Base-by-base conservation (phyloP, 495 filamentous ascomycete genomes). In the Hypomontagnella submonticulosa region DNA sequence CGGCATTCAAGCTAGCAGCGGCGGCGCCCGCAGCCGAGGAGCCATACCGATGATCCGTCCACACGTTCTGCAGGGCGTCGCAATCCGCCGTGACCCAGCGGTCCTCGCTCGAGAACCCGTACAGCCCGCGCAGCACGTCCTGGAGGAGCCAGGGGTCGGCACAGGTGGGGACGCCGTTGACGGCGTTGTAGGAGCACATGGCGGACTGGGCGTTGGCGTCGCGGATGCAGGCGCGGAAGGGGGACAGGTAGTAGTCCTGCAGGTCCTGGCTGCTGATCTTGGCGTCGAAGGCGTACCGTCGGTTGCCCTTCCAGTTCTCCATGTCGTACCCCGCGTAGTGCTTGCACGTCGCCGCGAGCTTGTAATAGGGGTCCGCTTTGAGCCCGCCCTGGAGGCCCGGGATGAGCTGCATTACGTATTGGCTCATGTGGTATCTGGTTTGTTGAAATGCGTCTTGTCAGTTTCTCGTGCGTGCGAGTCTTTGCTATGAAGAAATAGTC, bases 261-360 rank as follows among this genome's bases (percentile, higher is more conserved):
- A 87, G 71, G 42, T 88, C 83, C 55, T 87, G 84, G 32, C 75
- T 72, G 12, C 77, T 80, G 53, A 88, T 85, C 48, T 75, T 79
- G 46, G 85, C 76, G 66, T 89, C 79, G 61, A 85, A 87, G 1
- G 79, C 82, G 44, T 86, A 81, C 0, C 85, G 77, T 4, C 75
- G 77, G 57, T 83, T 82, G 10, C 77, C 76, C 37, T 79, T 69
- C 82, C 84, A 88, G 47, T 79, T 71, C 61, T 89, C 87, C 32
- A 88, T 76, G 56, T 90, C 87, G 61, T 90, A 89, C 0, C 82
- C 86, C 0, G 82, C 85, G 58, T 76, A 89, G 60, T 89, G 87
- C 67, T 88, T 89, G 40, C 84, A 86, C 1, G 84, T 89, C 4
- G 85, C 84, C 0, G 84, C 78, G 13, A 89, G 67, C 65, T 85